Percentiles rank a stretch among this genome's conserved stretches.
phyloP scores from a whole-genome alignment of 805 yeast genomes.

The Kregervanrija delftensis region DNA sequence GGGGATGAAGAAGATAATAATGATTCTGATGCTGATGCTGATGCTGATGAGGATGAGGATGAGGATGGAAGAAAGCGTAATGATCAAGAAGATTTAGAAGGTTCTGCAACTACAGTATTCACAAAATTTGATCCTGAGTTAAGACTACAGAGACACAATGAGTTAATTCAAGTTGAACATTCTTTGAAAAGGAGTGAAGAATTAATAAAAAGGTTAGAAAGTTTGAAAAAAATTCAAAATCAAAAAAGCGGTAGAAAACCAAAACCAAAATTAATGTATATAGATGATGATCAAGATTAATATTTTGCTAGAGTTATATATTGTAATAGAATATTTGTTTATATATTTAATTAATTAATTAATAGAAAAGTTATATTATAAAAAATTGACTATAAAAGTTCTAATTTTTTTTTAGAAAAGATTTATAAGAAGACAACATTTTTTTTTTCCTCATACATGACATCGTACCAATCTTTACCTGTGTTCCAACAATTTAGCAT shows the following conservation, averaged over 20 bases:
- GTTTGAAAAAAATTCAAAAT: constrained; percentile 35
- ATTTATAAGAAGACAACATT: constrained; percentile 38
- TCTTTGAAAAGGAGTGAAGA: constrained; percentile 63
- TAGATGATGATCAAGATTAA: constrained; percentile 15
- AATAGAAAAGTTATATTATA: not conserved
- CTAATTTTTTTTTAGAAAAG: not conserved
- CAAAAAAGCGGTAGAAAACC: constrained; percentile 6
- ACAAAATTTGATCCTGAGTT: constrained; percentile 63
- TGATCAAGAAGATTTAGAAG: constrained; percentile 29
- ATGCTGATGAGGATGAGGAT: constrained; percentile 1
- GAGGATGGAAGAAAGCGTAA: constrained; percentile 46
- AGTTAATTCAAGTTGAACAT: constrained; percentile 63
- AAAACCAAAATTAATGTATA: constrained; percentile 16
- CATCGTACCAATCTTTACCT: constrained; percentile 45
- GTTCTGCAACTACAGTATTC: constrained; percentile 24
- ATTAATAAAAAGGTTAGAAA: constrained; percentile 58
- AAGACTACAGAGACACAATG: constrained; percentile 72
- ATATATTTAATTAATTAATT: not conserved
- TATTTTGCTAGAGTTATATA: not conserved
- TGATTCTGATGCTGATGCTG: constrained; percentile 6
- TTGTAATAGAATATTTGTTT: not conserved
- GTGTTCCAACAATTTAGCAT: constrained; percentile 50
- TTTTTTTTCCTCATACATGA: constrained; percentile 34
- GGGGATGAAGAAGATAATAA: too few species aligned
- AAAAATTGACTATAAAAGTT: not conserved